Evolutionary conservation across 2,329 filamentous ascomycete genomes (phyloP), one percentile per base, ranked within the genome.

Genomic region (Clarireedia monteithiana): DNA sequence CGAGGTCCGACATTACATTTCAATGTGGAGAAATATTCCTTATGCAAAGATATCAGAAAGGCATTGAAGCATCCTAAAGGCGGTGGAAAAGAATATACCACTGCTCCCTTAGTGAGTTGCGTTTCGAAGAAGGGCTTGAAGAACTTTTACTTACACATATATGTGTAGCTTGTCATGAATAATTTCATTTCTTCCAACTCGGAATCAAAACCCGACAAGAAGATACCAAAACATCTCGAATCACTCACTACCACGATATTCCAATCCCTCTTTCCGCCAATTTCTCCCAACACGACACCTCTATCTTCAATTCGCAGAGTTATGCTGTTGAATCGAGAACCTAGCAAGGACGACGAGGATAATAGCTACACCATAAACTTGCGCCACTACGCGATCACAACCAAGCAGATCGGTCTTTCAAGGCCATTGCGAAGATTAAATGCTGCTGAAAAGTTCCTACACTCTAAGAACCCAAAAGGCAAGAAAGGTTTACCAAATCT

Each of bases 381-480:
- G 59, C 80, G 94, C 58, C 94, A 99, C 72, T 99, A 95, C 70
- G 91, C 91, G 27, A 99, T 99, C 68, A 94, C 88, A 5, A 97
- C 91, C 12, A 90, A 90, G 67, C 81, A 86, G 24, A 88, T 89
- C 0, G 91, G 90, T 26, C 78, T 97, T 0, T 91, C 92, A 10
- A 91, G 88, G 69, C 84, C 89, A 5, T 79, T 99, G 40, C 83
- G 90, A 56, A 82, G 91, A 45, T 77, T 99, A 46, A 89, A 96
- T 63, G 86, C 89, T 5, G 91, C 91, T 1, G 89, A 96, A 70
- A 88, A 89, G 69, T 78, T 94, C 38, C 73, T 89, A 36, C 59
- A 65, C 44, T 65, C 64, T 4, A 65, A 68, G 53, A 80, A 79
- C 39, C 71, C 75, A 30, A 78, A 81, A 59, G 77, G 78, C 68